Percentiles rank a stretch among this genome's conserved stretches.
Evolutionary conservation across 2,329 filamentous ascomycete genomes (phyloP).

Genomic region (Nothophoma quercina): DNA sequence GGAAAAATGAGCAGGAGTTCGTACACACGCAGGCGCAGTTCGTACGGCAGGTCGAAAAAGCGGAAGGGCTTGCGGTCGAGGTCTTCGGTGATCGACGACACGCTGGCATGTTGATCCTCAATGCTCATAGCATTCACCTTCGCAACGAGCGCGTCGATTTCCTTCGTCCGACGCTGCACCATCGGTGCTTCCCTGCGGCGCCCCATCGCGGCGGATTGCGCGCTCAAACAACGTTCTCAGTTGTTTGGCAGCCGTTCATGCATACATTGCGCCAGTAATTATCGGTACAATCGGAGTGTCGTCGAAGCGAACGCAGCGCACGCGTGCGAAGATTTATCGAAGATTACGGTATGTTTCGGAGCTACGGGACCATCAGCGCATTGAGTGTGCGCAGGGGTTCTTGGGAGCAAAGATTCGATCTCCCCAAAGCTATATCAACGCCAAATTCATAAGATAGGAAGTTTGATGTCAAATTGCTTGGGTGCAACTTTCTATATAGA

Average conservation of each 20-base stretch:
- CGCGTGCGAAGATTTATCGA: neutral
- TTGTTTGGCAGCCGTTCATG: constrained; percentile 50
- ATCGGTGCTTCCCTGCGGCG: constrained; percentile 23
- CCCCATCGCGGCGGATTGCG: constrained; percentile 18
- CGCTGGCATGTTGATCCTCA: constrained; percentile 16
- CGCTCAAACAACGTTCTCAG: constrained; percentile 31
- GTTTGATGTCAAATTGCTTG: constrained; percentile 66
- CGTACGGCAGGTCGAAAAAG: constrained; percentile 62
- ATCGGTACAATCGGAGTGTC: constrained; percentile 13
- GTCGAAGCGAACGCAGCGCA: constrained; percentile 1
- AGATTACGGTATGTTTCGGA: constrained; percentile 38
- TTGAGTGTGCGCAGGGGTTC: constrained; percentile 41
- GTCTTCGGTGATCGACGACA: constrained; percentile 10
- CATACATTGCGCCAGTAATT: constrained; percentile 50
- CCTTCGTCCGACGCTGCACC: constrained; percentile 32
- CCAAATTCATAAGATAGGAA: constrained; percentile 58
- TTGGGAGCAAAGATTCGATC: constrained; percentile 53
- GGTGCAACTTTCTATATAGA: constrained; percentile 49
- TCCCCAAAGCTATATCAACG: constrained; percentile 65
- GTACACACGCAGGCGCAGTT: constrained; percentile 61
- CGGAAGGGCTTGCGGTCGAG: constrained; percentile 51
- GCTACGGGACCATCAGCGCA: constrained; percentile 49
- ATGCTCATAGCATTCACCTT: constrained; percentile 36
- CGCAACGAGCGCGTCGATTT: constrained; percentile 36
- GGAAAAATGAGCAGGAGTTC: constrained; percentile 58